A percentile compares a stretch with the other conserved stretches of the same genome.
These are phyloP conservation scores for Lindgomyces ingoldianus DNA, from an alignment of 495 filamentous ascomycete genomes.

Conservation along the genomic window DNA sequence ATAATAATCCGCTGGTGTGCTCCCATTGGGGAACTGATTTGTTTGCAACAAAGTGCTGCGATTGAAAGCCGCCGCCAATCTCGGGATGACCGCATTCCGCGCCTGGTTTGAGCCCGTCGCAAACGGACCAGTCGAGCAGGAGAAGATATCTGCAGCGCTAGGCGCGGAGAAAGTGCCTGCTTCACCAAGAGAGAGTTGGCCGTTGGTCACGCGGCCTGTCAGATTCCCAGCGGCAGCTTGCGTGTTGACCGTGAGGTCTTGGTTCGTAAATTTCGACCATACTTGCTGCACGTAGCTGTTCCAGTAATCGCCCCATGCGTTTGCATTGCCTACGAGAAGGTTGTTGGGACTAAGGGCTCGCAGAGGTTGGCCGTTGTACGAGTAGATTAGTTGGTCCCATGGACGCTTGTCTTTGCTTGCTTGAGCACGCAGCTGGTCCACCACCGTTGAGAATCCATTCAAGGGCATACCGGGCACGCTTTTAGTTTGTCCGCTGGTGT, in stretches of 20 bases:
- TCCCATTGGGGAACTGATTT: conserved; percentile 54
- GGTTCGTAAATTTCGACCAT: conserved; percentile 59
- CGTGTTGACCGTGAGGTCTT: conserved; percentile 60
- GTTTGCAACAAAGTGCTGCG: conserved; percentile 59
- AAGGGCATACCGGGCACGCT: conserved; percentile 60
- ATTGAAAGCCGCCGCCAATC: conserved; percentile 69
- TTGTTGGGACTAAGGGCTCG: conserved; percentile 68
- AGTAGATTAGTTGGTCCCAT: conserved; percentile 66
- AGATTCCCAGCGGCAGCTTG: conserved; percentile 58
- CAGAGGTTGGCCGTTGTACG: conserved; percentile 53
- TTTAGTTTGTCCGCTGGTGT: conserved; percentile 54
- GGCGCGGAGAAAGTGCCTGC: conserved; percentile 59
- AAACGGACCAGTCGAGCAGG: conserved; percentile 71
- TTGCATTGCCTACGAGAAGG: conserved; percentile 57
- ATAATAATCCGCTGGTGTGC: conserved; percentile 25
- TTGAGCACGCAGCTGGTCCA: conserved; percentile 56
- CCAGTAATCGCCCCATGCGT: conserved; percentile 64
- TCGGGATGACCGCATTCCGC: conserved; percentile 59
- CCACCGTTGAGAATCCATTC: conserved; percentile 59
- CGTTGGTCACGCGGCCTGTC: conserved; percentile 54
- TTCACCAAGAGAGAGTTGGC: conserved; percentile 52
- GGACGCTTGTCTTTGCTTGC: conserved; percentile 55
- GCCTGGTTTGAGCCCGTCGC: conserved; percentile 51
- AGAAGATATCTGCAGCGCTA: conserved; percentile 65
- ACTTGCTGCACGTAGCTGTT: conserved; percentile 63